Conservation (phyloP, 768 basidiomycete genomes). For the Leucocoprinus birnbaumii region DNA sequence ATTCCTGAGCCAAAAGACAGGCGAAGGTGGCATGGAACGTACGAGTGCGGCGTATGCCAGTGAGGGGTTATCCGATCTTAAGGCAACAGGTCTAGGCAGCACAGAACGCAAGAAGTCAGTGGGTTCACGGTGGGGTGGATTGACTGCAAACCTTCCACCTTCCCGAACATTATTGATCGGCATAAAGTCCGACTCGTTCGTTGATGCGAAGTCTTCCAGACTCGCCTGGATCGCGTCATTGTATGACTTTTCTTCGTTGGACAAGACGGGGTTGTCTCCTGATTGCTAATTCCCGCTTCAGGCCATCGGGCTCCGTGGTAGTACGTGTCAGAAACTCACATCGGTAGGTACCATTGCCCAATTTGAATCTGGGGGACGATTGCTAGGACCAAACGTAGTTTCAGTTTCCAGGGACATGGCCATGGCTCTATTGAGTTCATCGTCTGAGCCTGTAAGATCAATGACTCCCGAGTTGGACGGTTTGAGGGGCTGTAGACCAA, state of each 20-base stretch:
- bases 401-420: conserved; percentile 33
- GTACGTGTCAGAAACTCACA: conserved; percentile 31
- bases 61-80: conserved; percentile 53
- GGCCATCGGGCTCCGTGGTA: conserved; percentile 6
- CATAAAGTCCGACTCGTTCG: conserved; percentile 48
- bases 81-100: conserved; percentile 58
- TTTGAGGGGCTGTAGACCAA: conserved; percentile 18
- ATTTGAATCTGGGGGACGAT: conserved; percentile 58
- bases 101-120: neutral
- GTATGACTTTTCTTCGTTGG: conserved; percentile 59
- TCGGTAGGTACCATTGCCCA: conserved; percentile 74
- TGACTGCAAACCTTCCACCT: conserved; percentile 45
- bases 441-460: conserved; percentile 46
- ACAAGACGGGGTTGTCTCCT: conserved; percentile 25
- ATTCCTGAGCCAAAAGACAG: neutral
- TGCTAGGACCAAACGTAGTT: conserved; percentile 53
- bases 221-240: conserved; percentile 74
- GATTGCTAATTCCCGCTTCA: conserved; percentile 26
- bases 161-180: conserved; percentile 54
- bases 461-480: conserved; percentile 39
- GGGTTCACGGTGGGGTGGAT: neutral
- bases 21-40: conserved; percentile 15
- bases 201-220: conserved; percentile 45
- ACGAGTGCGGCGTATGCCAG: conserved; percentile 62
- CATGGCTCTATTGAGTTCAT: conserved; percentile 16